Percentiles rank a stretch among this genome's conserved stretches.
phyloP scores from a whole-genome alignment of 2,329 filamentous ascomycete species.

The Aspergillus aculeatus region DNA sequence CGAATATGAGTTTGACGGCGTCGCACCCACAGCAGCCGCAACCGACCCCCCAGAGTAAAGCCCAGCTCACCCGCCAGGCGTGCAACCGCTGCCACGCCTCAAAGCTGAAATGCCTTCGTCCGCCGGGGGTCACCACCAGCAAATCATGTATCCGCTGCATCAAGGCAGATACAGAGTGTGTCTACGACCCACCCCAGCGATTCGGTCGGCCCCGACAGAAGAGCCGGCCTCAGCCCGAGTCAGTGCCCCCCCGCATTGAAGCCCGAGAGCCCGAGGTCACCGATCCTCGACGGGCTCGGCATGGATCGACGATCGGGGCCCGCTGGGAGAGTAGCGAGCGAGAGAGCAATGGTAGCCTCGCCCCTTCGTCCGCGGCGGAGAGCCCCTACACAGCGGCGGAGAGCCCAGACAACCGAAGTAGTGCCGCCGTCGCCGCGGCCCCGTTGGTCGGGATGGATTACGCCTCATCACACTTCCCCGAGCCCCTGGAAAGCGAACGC shows the following conservation, averaged over 20 bases:
- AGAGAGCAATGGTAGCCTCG: neutral
- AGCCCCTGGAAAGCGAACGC: neutral
- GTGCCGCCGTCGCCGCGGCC: neutral
- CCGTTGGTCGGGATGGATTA: neutral
- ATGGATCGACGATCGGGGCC: neutral
- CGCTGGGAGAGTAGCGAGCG: neutral
- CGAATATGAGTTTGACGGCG: neutral
- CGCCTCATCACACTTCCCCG: neutral
- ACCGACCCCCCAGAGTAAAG: neutral
- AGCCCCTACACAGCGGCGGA: neutral
- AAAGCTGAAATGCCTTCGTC: neutral
- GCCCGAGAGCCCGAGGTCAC: neutral
- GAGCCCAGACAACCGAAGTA: neutral
- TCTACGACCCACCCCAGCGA: neutral
- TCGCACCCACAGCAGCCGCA: neutral
- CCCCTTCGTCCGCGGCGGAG: neutral
- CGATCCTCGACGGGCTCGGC: neutral
- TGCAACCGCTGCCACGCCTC: constrained; percentile 1
- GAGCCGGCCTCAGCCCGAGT: neutral
- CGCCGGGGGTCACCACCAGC: neutral
- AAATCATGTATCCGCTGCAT: neutral
- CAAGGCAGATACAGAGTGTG: neutral
- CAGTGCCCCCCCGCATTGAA: neutral
- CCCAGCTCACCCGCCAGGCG: neutral
- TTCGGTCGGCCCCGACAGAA: neutral